These are phyloP conservation scores for Solanum chiquidenum DNA, from an alignment of 257 asterid genomes.

Conservation along the genomic window DNA sequence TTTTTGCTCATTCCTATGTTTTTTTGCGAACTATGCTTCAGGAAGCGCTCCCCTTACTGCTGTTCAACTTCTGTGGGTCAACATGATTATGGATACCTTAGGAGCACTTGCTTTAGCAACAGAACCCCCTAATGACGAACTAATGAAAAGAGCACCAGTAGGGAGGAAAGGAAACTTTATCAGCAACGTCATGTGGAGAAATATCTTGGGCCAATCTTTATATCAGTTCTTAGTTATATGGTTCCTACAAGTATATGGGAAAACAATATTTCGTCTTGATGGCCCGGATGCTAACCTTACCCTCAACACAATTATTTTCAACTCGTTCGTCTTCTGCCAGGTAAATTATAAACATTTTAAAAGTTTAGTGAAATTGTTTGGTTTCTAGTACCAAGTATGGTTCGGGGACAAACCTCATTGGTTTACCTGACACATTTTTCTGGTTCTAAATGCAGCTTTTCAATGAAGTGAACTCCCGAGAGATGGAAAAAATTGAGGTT, in stretches of 20 bases:
- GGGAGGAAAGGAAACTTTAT: slow-evolving; percentile 11
- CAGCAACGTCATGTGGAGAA: slow-evolving; percentile 10
- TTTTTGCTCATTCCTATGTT: background rate
- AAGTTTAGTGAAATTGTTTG: background rate
- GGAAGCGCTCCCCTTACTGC: slow-evolving; percentile 15
- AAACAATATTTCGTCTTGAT: background rate
- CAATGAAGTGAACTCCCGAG: slow-evolving; percentile 37
- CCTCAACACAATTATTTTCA: slow-evolving; percentile 9
- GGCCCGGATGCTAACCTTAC: slow-evolving; percentile 3
- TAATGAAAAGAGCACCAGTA: slow-evolving; percentile 9
- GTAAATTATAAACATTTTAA: background rate
- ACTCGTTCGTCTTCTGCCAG: slow-evolving; percentile 3
- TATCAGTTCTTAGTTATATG: slow-evolving; percentile 5
- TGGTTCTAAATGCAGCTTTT: slow-evolving; percentile 20
- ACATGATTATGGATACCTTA: slow-evolving; percentile 16
- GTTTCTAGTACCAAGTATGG: background rate
- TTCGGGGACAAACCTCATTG: background rate
- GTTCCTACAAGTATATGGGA: slow-evolving; percentile 2
- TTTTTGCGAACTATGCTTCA: background rate
- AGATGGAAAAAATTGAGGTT: slow-evolving; percentile 42
- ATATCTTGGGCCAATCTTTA: slow-evolving; percentile 9
- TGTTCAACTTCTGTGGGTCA: slow-evolving; percentile 20
- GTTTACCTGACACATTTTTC: background rate
- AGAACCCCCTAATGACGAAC: slow-evolving; percentile 8
- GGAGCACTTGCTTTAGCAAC: slow-evolving; percentile 14